Conservation (phyloP, 2,329 filamentous ascomycete species). For the Penicillium crustosum region DNA sequence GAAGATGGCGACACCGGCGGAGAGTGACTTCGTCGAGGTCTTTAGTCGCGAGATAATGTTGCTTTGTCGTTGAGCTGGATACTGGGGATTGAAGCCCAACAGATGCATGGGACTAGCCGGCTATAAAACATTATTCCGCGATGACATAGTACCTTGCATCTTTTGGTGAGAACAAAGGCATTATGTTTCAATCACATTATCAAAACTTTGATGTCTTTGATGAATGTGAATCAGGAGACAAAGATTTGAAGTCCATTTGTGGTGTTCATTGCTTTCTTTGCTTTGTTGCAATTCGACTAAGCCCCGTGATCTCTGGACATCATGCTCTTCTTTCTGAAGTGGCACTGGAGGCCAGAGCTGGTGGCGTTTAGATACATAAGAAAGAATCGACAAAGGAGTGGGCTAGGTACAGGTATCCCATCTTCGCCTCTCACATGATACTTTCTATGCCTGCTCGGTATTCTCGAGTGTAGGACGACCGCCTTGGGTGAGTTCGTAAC, state of each 20-base stretch:
- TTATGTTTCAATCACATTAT: background rate
- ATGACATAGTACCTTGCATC: background rate
- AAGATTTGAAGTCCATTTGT: background rate
- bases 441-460: background rate
- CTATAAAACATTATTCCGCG: background rate
- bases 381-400: background rate
- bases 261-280: background rate
- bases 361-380: background rate
- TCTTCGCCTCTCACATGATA: background rate
- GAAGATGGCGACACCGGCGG: too few species aligned
- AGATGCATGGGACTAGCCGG: background rate
- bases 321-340: background rate
- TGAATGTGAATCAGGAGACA: background rate
- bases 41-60: background rate
- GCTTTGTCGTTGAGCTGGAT: background rate
- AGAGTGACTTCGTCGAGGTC: background rate
- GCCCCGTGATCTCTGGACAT: background rate
- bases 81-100: background rate
- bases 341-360: background rate
- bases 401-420: background rate
- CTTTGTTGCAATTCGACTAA: background rate
- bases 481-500: background rate
- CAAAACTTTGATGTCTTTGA: background rate
- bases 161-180: background rate
- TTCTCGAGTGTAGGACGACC: background rate